These are phyloP conservation scores for Neophaeococcomyces aloes DNA, from an alignment of 2,329 filamentous ascomycete species.

Conservation along the genomic window DNA sequence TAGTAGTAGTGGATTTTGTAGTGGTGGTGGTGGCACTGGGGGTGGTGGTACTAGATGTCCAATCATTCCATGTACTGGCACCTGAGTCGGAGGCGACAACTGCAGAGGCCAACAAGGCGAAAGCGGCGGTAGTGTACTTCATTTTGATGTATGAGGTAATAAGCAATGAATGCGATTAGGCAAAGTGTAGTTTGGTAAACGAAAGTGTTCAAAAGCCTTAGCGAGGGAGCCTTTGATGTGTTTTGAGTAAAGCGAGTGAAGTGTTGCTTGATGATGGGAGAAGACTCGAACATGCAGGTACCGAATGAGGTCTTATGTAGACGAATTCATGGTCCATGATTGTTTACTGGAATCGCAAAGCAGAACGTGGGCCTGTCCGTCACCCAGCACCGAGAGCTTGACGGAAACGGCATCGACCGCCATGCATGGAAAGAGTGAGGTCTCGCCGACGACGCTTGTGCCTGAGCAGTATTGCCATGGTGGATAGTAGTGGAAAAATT, in stretches of 20 bases:
- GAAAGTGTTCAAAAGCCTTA: slow-evolving; percentile 5
- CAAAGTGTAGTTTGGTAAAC: not conserved
- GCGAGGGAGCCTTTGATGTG: slow-evolving; percentile 7
- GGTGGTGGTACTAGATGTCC: not conserved
- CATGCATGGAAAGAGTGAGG: not conserved
- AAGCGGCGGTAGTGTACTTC: not conserved
- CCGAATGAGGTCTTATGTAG: slow-evolving; percentile 2
- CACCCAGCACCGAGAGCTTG: not conserved
- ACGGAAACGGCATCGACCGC: not conserved
- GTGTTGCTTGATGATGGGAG: not conserved
- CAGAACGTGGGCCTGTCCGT: not conserved
- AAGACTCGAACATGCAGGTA: not conserved
- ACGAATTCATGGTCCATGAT: not conserved
- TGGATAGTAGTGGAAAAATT: not conserved
- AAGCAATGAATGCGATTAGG: not conserved
- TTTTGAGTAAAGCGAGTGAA: too few species aligned
- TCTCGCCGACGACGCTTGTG: not conserved
- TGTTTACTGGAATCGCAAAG: not conserved
- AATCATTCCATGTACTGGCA: too few species aligned
- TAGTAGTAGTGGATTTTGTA: not conserved
- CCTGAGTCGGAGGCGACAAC: not conserved
- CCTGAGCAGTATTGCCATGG: slow-evolving; percentile 5
- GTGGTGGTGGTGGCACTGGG: not conserved
- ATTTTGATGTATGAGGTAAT: not conserved
- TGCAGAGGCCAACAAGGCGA: slow-evolving; percentile 1